These are phyloP conservation scores for Dactylellina parvicollis DNA, from an alignment of 2,329 filamentous ascomycete genomes.

Conservation along the genomic window DNA sequence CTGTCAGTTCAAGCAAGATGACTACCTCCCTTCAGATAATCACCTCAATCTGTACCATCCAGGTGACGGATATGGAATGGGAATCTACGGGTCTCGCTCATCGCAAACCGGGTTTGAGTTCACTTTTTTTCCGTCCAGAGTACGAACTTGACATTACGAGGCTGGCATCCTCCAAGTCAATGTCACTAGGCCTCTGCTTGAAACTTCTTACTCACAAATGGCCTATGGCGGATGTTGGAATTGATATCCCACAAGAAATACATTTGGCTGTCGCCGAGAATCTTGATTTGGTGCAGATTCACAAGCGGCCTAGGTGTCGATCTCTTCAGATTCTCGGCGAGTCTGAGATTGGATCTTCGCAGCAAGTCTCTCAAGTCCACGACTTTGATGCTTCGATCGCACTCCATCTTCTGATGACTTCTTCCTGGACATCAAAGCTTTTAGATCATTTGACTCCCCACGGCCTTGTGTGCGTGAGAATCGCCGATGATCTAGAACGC, in stretches of 20 bases:
- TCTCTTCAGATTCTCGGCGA: conserved; percentile 24
- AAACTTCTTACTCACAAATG: conserved; percentile 56
- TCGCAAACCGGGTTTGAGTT: conserved; percentile 38
- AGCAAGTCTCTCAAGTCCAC: background rate
- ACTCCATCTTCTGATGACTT: conserved; percentile 24
- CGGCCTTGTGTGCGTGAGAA: conserved; percentile 17
- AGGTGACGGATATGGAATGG: conserved; percentile 3
- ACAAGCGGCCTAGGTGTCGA: conserved; percentile 19
- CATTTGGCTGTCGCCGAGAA: conserved; percentile 4
- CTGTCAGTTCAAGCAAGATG: conserved; percentile 14
- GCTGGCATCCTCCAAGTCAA: conserved; percentile 18
- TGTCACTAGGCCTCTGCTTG: conserved; percentile 31
- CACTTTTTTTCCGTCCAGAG: conserved; percentile 55
- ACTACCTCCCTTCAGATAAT: conserved; percentile 7
- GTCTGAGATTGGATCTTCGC: background rate
- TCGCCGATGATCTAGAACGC: conserved; percentile 24
- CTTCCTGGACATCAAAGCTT: conserved; percentile 13
- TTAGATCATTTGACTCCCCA: background rate
- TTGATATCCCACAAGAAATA: conserved; percentile 19
- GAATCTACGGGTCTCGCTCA: conserved; percentile 15
- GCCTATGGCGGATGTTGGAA: conserved; percentile 56
- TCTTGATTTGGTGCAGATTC: conserved; percentile 9
- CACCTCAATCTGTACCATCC: conserved; percentile 8
- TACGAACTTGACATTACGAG: conserved; percentile 54
- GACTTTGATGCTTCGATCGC: conserved; percentile 8